Conservation (phyloP, 176 grass and related monocot species). For the Elaeis guineensis region DNA sequence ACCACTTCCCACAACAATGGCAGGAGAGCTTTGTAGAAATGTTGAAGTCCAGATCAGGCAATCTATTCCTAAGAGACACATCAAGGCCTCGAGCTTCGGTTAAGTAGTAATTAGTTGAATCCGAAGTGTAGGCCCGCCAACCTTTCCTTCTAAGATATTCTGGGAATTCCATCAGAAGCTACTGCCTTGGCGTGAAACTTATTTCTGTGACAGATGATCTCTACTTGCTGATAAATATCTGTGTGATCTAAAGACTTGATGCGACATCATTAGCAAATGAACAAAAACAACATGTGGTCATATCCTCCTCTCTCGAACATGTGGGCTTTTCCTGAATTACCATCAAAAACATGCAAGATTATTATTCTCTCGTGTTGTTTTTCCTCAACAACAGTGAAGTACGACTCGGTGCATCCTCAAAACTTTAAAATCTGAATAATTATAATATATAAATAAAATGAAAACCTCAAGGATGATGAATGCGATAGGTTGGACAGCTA, state of each 20-base stretch:
- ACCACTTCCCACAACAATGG: conserved; percentile 36
- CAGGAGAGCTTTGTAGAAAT: not conserved
- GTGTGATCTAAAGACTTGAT: conserved; percentile 37
- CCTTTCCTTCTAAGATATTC: conserved; percentile 28
- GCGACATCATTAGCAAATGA: conserved; percentile 16
- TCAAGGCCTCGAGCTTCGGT: conserved; percentile 24
- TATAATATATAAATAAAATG: no score
- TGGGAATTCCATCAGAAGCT: conserved; percentile 33
- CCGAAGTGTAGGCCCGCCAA: conserved; percentile 31
- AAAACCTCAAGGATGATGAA: no score
- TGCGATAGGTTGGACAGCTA: no score
- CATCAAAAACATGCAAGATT: no score
- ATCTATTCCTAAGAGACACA: conserved; percentile 13
- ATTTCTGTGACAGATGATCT: conserved; percentile 28
- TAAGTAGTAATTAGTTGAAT: conserved; percentile 22
- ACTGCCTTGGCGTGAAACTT: conserved; percentile 49
- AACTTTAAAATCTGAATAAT: no score
- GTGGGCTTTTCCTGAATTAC: conserved; percentile 28
- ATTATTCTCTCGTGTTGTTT: no score
- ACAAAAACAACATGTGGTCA: conserved; percentile 31
- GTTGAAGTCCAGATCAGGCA: not conserved
- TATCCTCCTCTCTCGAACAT: conserved; percentile 45
- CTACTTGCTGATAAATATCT: conserved; percentile 57
- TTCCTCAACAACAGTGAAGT: no score
- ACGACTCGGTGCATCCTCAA: no score